These are phyloP conservation scores for Bisporella sp. DNA, from an alignment of 2,329 filamentous ascomycete genomes.

Conservation along the genomic window DNA sequence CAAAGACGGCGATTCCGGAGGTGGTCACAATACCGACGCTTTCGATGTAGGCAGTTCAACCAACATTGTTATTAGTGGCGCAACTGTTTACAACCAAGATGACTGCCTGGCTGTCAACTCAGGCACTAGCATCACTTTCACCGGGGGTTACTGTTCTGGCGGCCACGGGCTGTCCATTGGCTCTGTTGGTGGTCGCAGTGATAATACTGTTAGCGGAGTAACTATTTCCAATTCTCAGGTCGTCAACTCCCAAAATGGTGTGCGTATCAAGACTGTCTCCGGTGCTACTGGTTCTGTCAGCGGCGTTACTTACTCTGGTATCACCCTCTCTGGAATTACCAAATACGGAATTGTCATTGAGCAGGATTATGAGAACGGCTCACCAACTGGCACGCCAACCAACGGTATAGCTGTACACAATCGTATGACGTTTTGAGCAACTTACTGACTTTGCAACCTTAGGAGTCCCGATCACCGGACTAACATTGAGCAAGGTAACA, in stretches of 20 bases:
- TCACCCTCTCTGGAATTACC: conserved; percentile 42
- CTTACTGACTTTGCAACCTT: conserved; percentile 22
- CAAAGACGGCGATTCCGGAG: conserved; percentile 41
- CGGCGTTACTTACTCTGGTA: conserved; percentile 45
- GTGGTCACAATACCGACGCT: conserved; percentile 52
- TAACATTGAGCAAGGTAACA: conserved; percentile 37
- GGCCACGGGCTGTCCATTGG: conserved; percentile 48
- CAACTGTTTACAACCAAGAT: conserved; percentile 40
- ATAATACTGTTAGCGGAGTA: conserved; percentile 49
- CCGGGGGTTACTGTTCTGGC: conserved; percentile 21
- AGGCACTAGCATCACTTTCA: conserved; percentile 32
- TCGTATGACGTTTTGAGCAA: conserved; percentile 30
- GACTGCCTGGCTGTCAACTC: conserved; percentile 53
- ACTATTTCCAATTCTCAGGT: conserved; percentile 41
- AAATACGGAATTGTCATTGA: conserved; percentile 42
- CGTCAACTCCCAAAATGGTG: conserved; percentile 15
- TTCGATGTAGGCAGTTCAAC: conserved; percentile 50
- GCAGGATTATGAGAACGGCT: conserved; percentile 41
- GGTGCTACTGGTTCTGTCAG: conserved; percentile 34
- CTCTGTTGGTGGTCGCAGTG: conserved; percentile 46
- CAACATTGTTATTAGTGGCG: conserved; percentile 28
- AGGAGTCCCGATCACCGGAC: conserved; percentile 46
- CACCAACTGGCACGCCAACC: conserved; percentile 19
- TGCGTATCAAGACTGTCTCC: conserved; percentile 29
- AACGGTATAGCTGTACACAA: conserved; percentile 25